Base-by-base conservation (phyloP, 2,329 filamentous ascomycete genomes). In the Calonectria naviculata region DNA sequence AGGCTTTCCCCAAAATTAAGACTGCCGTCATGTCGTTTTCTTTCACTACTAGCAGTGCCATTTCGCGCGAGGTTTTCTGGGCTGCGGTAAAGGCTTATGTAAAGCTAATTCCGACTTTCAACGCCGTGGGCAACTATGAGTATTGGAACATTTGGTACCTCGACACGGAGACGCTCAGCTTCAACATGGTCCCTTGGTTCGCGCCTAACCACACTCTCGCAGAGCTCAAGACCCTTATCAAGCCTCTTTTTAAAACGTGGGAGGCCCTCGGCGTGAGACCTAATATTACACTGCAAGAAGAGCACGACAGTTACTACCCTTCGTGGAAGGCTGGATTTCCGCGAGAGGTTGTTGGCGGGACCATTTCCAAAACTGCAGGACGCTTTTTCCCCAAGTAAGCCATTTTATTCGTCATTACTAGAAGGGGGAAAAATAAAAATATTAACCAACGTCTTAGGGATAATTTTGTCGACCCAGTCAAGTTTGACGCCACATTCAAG, bases 1-100 rank as follows among this genome's bases (percentile, higher is more conserved):
- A 84, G 49, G 84, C 81, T 1, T 82, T 83, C 67, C 84, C 84
- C 9, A 77, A 79, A 61, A 58, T 74, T 0, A 75, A 78, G 13
- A 69, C 74, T 0, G 68, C 76, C 0, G 42, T 76, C 28, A 76
- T 78, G 75, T 70, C 68, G n/a, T 77, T 76, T 26, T 61, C 68
- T 3, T 74, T 78, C 15, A 70, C 70, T 9, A 78, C 73, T n/a
- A 70, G 73, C 21, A n/a, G 67, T 0, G 70, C 65, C 0, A 28
- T 76, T 13, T 75, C 75, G 0, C 54, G 69, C 2, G 75, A 74
- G 3, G 41, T 52, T 15, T 78, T 78, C 60, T 78, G 76, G 76
- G 58, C 42, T 3, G 75, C 75, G 21, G 67, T 77, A 1, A 61
- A 58, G 0, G 71, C 73, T 12, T 77, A 71, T 49, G 68, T 62